Evolutionary conservation across 306 rosid genomes (phyloP), one percentile per base, ranked within the genome.

Genomic region (Rosa rugosa): DNA sequence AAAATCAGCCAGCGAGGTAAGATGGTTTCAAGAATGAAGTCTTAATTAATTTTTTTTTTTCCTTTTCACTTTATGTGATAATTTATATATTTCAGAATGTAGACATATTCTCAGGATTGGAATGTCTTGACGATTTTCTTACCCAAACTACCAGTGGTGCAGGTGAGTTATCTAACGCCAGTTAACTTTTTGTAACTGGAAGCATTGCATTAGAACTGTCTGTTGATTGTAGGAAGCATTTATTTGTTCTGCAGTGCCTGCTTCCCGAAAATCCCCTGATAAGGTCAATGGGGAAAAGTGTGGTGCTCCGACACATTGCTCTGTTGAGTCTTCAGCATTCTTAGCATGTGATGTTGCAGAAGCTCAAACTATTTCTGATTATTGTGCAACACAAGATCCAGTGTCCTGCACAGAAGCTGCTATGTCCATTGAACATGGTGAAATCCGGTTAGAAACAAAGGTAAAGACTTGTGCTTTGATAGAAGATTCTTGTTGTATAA

Each of bases 91-190:
- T 81, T 66, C 86, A 95, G 99, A 83, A 78, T 80, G 87, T 81
- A n/a, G 90, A 90, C 79, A 77, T 92, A 70, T 88, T 84, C 72
- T 85, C 84, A 20, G 94, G 81, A 70, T 81, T 89, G 83, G 93
- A 91, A 74, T 85, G 57, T 65, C 87, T 91, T 75, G 94, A 83
- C 78, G 89, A 82, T 82, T 72, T 81, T 83, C 79, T 79, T 80
- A 34, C 84, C 72, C 90, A 87, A 77, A 72, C 84, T 60, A 65
- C 81, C n/a, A 60, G 82, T 67, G 85, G 69, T 80, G 67, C 82
- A 80, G 82, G 89, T 85, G 82, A 84, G 66, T 78, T 41, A 64
- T 81, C 62, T 22, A 36, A 38, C 1, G 46, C 46, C 46, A 44
- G 0, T 11, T 36, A 40, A 70, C 25, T 1, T 10, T 36, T 76